Conservation (phyloP, 495 filamentous ascomycete genomes). For the Lasiosphaeria miniovina region DNA sequence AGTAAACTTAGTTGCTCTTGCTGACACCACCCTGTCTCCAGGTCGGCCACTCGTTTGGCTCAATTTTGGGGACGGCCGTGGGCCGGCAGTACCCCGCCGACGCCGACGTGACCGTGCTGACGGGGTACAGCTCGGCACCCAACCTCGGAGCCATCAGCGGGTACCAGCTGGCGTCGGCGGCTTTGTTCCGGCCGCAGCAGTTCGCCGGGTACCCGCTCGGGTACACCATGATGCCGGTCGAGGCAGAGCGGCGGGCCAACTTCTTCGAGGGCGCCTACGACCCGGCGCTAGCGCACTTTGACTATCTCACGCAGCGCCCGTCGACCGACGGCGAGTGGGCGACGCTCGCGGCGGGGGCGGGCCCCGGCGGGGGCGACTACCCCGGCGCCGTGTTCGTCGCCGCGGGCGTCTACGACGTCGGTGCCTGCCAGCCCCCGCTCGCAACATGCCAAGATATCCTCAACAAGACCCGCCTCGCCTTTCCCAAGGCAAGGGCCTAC, state of each 20-base stretch:
- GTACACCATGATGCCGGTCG: not conserved
- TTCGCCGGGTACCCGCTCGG: not conserved
- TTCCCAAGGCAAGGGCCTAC: constrained; percentile 2
- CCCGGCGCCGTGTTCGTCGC: not conserved
- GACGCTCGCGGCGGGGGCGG: not conserved
- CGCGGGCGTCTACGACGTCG: not conserved
- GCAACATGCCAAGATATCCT: not conserved
- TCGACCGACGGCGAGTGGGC: constrained; percentile 4
- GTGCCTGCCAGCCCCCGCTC: not conserved
- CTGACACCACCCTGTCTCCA: not conserved
- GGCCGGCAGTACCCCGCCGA: constrained; percentile 22
- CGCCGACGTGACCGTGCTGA: constrained; percentile 21
- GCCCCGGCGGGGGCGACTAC: not conserved
- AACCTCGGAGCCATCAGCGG: not conserved
- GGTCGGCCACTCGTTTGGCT: constrained; percentile 26
- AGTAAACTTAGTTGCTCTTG: too few relatives aligned
- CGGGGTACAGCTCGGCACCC: constrained; percentile 9
- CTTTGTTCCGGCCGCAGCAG: not conserved
- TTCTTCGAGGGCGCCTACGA: constrained; percentile 10
- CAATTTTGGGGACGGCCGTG: constrained; percentile 18
- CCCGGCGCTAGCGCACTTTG: not conserved
- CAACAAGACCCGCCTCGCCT: not conserved
- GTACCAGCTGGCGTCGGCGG: not conserved
- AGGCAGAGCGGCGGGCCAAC: not conserved
- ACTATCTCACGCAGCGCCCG: not conserved